phyloP scores from a whole-genome alignment of 2,329 filamentous ascomycete species.

The Diplodia corticola region DNA sequence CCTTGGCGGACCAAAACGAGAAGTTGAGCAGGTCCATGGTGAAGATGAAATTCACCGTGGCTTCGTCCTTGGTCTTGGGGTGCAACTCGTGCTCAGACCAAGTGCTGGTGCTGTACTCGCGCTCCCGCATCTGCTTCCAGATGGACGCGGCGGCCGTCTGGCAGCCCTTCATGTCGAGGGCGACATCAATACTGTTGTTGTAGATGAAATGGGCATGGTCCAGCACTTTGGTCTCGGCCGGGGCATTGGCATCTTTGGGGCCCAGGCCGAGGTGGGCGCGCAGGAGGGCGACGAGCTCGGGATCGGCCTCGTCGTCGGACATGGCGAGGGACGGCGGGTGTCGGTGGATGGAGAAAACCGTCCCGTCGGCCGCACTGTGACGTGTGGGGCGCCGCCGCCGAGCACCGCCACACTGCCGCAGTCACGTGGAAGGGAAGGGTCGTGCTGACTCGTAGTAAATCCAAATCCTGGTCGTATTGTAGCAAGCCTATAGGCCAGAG shows the following conservation, averaged over 20 bases:
- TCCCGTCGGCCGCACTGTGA: too few relatives aligned
- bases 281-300: constrained; percentile 81
- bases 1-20: constrained; percentile 84
- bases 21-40: constrained; percentile 97
- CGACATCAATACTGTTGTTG: constrained; percentile 90
- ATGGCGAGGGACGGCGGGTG: constrained; percentile 49
- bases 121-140: constrained; percentile 77
- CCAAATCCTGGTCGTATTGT: too few relatives aligned
- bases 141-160: constrained; percentile 81
- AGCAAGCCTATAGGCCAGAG: too few relatives aligned
- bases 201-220: constrained; percentile 82
- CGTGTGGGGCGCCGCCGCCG: background rate
- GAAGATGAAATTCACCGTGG: constrained; percentile 88
- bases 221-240: constrained; percentile 79
- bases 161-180: constrained; percentile 77
- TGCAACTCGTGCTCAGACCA: constrained; percentile 92
- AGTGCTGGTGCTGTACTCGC: constrained; percentile 76
- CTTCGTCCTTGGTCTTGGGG: constrained; percentile 76
- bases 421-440: too few relatives aligned
- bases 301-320: constrained; percentile 91
- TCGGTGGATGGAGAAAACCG: background rate
- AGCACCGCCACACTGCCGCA: too few relatives aligned
- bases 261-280: constrained; percentile 73
- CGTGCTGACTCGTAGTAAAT: too few relatives aligned
- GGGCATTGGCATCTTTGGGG: constrained; percentile 52